Evolutionary conservation across 768 basidiomycete genomes (phyloP), one percentile per base, ranked within the genome.

Genomic region (Tricholoma bakamatsutake): DNA sequence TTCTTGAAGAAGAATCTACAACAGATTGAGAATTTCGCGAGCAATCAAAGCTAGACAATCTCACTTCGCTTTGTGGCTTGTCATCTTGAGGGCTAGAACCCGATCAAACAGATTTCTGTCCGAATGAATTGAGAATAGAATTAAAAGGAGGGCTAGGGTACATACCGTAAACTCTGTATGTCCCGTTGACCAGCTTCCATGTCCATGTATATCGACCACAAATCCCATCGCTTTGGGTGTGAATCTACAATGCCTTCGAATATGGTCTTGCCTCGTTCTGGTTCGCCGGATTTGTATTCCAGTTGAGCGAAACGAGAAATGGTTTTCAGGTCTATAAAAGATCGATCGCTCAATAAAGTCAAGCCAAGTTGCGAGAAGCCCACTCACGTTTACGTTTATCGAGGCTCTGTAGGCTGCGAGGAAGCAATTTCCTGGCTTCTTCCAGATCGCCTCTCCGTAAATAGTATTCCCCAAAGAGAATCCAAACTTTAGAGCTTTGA

Each of bases 131-230:
- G 8, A 52, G 33, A 39, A n/a, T 7, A 17, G 28, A 50, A 50
- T 42, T 15, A 51, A 28, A 21, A 48, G 13, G 53, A 55, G 30
- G 5, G 18, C 28, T 13, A 6, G 56, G 12, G 10, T 48, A 66
- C 78, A 33, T 67, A 89, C 90, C 93, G 76, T 51, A 93, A 68
- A 59, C 80, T 84, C 63, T 88, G 87, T 27, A 97, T 85, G 69
- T 96, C 86, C 12, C 78, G 73, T 69, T 88, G 86, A 31, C 80
- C 79, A 4, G 85, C 87, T 67, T 98, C 92, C 88, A 97, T 95
- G 69, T 99, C 97, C 71, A 98, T 87, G 71, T 99, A 99, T 50
- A 98, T 76, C 39, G 87, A 89, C 96, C 97, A 98, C 49, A 98
- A 74, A 65, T 98, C 94, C 80, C 94, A 88, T 54, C 93, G 83